phyloP scores from a whole-genome alignment of 345 rosid species.

The Hypericum perforatum region DNA sequence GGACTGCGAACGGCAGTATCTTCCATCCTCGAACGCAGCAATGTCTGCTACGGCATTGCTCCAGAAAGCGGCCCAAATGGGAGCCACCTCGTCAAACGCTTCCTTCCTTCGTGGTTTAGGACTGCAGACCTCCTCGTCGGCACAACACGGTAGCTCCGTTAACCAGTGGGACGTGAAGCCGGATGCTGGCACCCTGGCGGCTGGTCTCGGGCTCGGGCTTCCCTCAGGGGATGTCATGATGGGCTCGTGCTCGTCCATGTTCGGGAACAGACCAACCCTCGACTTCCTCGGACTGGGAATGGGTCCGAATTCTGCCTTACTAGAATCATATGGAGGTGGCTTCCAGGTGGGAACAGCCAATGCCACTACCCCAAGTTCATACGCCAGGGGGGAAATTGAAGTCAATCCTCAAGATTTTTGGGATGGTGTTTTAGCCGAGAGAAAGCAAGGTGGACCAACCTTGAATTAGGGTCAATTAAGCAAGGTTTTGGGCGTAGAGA shows the following conservation, averaged over 20 bases:
- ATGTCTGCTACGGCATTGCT: conserved; percentile 98
- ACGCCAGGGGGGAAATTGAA: too few relatives aligned
- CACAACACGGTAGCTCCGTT: conserved; percentile 12
- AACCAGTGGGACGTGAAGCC: conserved; percentile 25
- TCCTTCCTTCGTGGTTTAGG: conserved; percentile 46
- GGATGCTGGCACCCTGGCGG: conserved; percentile 14
- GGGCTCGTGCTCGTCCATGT: conserved; percentile 27
- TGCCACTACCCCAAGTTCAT: too few relatives aligned
- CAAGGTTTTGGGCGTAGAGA: too few relatives aligned
- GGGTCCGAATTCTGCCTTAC: conserved; percentile 38
- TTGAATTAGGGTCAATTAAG: too few relatives aligned
- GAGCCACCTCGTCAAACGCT: conserved; percentile 46
- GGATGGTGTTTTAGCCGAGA: too few relatives aligned
- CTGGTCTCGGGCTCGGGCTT: conserved; percentile 36
- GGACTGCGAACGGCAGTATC: conserved; percentile 25
- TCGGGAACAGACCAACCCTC: conserved; percentile 40
- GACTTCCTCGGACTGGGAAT: conserved; percentile 63
- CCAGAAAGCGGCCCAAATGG: conserved; percentile 93
- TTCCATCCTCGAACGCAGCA: conserved; percentile 38
- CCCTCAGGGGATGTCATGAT: conserved; percentile 25
- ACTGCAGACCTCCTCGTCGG: conserved; percentile 25
- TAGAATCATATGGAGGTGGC: conserved; percentile 35
- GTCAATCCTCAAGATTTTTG: too few relatives aligned
- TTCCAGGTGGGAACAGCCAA: conserved; percentile 24
- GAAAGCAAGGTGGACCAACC: too few relatives aligned